Percentiles rank a stretch among this genome's conserved stretches.
These are phyloP conservation scores for Lepraria neglecta DNA, from an alignment of 495 filamentous ascomycete genomes.

Conservation along the genomic window DNA sequence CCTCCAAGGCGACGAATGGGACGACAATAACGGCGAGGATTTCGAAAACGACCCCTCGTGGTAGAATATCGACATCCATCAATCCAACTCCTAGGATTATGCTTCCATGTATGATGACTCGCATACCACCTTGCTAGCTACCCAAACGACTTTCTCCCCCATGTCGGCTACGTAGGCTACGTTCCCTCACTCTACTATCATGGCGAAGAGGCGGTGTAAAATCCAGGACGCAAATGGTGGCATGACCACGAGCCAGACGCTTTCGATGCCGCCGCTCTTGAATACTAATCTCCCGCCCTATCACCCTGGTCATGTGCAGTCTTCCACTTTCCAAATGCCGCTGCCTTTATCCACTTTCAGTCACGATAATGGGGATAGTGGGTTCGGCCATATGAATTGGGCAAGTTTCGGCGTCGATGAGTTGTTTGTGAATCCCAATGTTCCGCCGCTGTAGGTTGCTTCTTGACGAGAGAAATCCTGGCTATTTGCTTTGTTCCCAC, in stretches of 20 bases:
- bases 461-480: too few relatives aligned
- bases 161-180: constrained; percentile 11
- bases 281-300: not conserved
- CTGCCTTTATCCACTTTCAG: not conserved
- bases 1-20: constrained; percentile 36
- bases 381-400: too few relatives aligned
- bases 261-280: not conserved
- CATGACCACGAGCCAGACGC: not conserved
- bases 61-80: not conserved
- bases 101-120: constrained; percentile 5
- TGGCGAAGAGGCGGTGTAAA: constrained; percentile 11
- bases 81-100: not conserved
- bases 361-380: too few relatives aligned
- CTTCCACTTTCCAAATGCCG: not conserved
- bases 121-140: not conserved
- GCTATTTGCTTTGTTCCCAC: too few relatives aligned
- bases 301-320: not conserved
- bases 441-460: too few relatives aligned
- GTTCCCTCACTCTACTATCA: constrained; percentile 9
- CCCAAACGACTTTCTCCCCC: not conserved
- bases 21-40: not conserved
- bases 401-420: too few relatives aligned
- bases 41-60: not conserved
- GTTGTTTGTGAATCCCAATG: too few relatives aligned
- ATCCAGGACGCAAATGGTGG: not conserved